Conservation (phyloP, 139 green algal species). For the Micractinium sp. region DNA sequence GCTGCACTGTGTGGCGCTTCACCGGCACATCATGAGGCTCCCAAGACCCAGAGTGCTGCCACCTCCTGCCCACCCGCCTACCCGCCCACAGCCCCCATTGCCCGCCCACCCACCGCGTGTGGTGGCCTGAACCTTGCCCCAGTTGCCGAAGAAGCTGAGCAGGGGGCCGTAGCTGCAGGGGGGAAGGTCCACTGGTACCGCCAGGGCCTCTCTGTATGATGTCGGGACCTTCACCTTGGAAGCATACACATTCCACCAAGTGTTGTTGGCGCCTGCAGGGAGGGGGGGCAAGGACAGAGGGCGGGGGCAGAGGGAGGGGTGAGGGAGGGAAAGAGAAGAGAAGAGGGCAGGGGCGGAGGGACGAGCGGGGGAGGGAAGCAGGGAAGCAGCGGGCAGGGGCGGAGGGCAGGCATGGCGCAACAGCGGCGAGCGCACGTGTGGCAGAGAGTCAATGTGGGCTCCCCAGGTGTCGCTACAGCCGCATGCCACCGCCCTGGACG, state of each 20-base stretch:
- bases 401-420: background rate
- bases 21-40: background rate
- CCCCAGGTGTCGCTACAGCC: no score
- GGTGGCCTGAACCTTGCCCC: background rate
- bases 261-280: constrained; percentile 26
- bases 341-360: no score
- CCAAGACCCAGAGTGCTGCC: background rate
- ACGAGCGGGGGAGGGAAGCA: no score
- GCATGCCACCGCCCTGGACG: no score
- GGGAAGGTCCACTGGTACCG: background rate
- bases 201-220: background rate
- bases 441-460: no score
- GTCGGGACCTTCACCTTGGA: background rate
- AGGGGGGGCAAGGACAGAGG: no score
- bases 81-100: no score
- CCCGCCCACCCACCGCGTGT: no score
- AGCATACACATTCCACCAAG: background rate
- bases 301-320: background rate
- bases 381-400: background rate
- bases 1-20: background rate
- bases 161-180: constrained; percentile 11
- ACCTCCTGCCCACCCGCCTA: background rate
- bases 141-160: constrained; percentile 31
- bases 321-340: background rate
- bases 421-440: background rate